Evolutionary conservation across 331 rosid genomes (phyloP), one percentile per base, ranked within the genome.

Genomic region (Pyrus hybrid): DNA sequence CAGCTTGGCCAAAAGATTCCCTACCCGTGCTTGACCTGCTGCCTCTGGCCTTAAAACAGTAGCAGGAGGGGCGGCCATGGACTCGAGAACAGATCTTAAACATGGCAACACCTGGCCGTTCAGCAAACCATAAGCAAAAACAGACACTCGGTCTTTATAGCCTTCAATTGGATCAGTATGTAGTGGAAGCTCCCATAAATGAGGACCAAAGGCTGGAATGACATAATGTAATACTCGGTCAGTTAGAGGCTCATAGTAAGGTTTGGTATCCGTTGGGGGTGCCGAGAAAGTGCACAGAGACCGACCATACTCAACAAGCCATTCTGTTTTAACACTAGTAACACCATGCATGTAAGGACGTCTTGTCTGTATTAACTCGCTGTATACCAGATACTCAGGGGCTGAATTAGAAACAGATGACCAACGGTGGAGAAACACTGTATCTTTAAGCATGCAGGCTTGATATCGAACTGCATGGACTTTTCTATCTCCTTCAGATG

Each of bases 41-140:
- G 97, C 93, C 83, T 91, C 93, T 68, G 85, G 83, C 85, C 87
- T 87, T 83, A 93, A 73, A 84, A 93, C 81, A 85, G 86, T 84
- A 60, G 83, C 86, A 47, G 98, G 94, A 77, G 91, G 77, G 28
- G 94, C 88, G 13, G 93, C 84, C 97, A 93, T 83, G 76, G 73
- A 86, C 79, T 83, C 77, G 22, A 90, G 73, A 26, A 82, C 88
- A 61, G 84, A 63, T 76, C 57, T 87, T 66, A 93, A 71, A 85
- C 97, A 90, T 1, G 91, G 93, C 73, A 95, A 85, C 37, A 93
- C 97, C 79, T 91, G 93, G 67, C 98, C 98, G 26, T 86, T 91
- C 60, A 91, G 96, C 90, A 93, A 84, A 56, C 88, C 91, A 79
- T 82, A 93, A 37, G 89, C 96, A 70, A 93, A 93, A 49, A 86